Percentiles rank a stretch among this genome's conserved stretches.
phyloP scores from a whole-genome alignment of 1,284 basidiomycete genomes.

The Pyrrhoderma noxium region DNA sequence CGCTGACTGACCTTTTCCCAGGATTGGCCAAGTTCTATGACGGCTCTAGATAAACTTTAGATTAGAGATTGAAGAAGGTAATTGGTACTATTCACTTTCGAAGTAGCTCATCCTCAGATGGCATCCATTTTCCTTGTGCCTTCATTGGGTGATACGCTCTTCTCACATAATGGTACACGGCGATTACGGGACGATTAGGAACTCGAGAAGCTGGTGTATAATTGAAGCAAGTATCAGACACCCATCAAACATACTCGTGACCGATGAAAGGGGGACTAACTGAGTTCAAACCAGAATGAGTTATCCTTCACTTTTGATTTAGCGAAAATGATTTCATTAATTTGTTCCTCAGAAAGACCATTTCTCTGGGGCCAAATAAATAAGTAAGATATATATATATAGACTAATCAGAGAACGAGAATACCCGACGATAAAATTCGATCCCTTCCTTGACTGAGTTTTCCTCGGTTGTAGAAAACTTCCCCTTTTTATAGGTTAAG shows the following conservation, averaged over 20 bases:
- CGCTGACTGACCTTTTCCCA: slow-evolving; percentile 68
- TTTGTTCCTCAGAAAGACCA: slow-evolving; percentile 42
- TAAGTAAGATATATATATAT: slow-evolving; percentile 14
- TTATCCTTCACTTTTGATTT: slow-evolving; percentile 54
- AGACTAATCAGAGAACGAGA: slow-evolving; percentile 7
- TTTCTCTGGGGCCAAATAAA: slow-evolving; percentile 41
- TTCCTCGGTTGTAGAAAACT: slow-evolving; percentile 72
- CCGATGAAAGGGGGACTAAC: too few relatives aligned
- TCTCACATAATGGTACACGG: slow-evolving; percentile 75
- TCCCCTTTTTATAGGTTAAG: slow-evolving; percentile 76
- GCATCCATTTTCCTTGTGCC: slow-evolving; percentile 63
- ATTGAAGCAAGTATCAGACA: slow-evolving; percentile 11
- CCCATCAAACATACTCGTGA: slow-evolving; percentile 26
- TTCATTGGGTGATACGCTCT: slow-evolving; percentile 60
- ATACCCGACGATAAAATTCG: slow-evolving; percentile 51
- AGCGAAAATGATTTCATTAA: slow-evolving; percentile 57
- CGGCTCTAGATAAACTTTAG: slow-evolving; percentile 40
- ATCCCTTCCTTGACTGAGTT: slow-evolving; percentile 56
- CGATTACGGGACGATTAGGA: slow-evolving; percentile 66
- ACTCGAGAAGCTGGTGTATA: slow-evolving; percentile 49
- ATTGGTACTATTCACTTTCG: slow-evolving; percentile 39
- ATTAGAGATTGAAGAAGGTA: not conserved
- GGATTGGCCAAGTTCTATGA: slow-evolving; percentile 59
- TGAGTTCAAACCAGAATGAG: slow-evolving; percentile 68
- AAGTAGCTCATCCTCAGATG: slow-evolving; percentile 59